Conservation (phyloP, 208 protist genomes). For the Angomonas ambiguus region DNA sequence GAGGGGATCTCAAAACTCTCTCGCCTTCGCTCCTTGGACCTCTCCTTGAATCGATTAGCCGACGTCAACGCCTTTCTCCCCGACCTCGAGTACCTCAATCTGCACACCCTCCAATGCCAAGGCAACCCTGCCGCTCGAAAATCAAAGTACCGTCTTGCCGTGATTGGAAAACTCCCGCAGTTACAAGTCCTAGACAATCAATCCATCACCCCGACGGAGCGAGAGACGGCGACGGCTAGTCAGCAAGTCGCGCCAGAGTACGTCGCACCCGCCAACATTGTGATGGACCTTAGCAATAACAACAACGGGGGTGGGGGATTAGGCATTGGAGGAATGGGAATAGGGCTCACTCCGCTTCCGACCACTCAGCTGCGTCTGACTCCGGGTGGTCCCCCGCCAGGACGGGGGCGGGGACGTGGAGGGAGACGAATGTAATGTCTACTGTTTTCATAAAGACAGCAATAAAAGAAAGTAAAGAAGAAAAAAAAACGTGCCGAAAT, state of each 20-base stretch:
- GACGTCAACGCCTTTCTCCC: conserved; percentile 45
- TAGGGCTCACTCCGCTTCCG: neutral
- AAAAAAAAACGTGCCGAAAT: neutral
- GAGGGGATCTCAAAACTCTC: conserved; percentile 50
- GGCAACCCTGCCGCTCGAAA: conserved; percentile 83
- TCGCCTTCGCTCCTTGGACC: conserved; percentile 38
- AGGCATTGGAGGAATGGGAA: neutral
- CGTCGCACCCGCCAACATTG: conserved; percentile 57
- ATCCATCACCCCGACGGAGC: conserved; percentile 66
- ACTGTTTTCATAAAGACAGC: too few species aligned
- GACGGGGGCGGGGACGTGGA: neutral
- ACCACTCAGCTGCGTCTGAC: neutral
- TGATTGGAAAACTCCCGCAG: conserved; percentile 37
- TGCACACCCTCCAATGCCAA: conserved; percentile 32
- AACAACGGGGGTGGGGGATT: neutral
- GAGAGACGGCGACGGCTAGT: conserved; percentile 39
- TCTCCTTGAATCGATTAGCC: conserved; percentile 70
- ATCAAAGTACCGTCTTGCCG: conserved; percentile 52
- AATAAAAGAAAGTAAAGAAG: neutral
- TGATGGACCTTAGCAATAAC: conserved; percentile 54
- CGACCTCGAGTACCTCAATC: conserved; percentile 36
- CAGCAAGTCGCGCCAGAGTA: conserved; percentile 20
- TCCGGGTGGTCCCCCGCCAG: neutral
- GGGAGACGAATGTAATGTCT: neutral
- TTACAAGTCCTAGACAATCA: conserved; percentile 51